Evolutionary conservation across 163 green algal species (phyloP).

Genomic region (Chlamydomonas reinhardtii): DNA sequence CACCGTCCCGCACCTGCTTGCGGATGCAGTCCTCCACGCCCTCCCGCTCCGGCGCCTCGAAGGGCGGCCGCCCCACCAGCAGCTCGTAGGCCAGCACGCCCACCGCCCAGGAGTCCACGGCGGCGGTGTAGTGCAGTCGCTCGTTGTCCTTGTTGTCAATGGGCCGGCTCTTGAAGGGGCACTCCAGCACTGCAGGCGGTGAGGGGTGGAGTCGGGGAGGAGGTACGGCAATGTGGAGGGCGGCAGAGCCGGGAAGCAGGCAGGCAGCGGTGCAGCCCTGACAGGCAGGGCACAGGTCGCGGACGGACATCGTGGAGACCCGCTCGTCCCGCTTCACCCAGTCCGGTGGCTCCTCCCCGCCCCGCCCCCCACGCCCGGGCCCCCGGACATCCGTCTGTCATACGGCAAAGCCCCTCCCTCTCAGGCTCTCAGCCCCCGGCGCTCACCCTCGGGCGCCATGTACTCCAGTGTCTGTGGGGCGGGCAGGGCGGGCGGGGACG

Average conservation of each 20-base stretch:
- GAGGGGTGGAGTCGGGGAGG: not conserved
- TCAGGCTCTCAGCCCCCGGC: too few relatives aligned
- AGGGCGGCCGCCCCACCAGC: slow-evolving; percentile 75
- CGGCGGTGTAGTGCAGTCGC: slow-evolving; percentile 46
- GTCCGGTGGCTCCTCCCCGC: too few relatives aligned
- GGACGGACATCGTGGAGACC: too few relatives aligned
- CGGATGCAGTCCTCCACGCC: slow-evolving; percentile 65
- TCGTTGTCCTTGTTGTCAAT: slow-evolving; percentile 63
- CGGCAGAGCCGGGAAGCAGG: too few relatives aligned
- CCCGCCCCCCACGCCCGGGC: too few relatives aligned
- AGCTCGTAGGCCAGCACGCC: slow-evolving; percentile 59
- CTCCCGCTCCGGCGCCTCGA: slow-evolving; percentile 69
- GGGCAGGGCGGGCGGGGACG: too few relatives aligned
- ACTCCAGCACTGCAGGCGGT: slow-evolving; percentile 51
- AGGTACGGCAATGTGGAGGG: too few relatives aligned
- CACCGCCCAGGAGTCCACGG: slow-evolving; percentile 45
- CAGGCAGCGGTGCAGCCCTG: too few relatives aligned
- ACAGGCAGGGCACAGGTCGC: too few relatives aligned
- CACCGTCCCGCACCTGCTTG: slow-evolving; percentile 27
- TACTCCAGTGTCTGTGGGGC: slow-evolving; percentile 74
- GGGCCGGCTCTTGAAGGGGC: slow-evolving; percentile 56
- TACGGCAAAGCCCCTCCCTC: too few relatives aligned
- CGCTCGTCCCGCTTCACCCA: too few relatives aligned
- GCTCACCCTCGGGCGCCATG: slow-evolving; percentile 77
- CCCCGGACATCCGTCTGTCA: too few relatives aligned